A percentile compares a stretch with the other conserved stretches of the same genome.
Evolutionary conservation across 345 rosid genomes (phyloP).

Genomic region (Angophora floribunda): DNA sequence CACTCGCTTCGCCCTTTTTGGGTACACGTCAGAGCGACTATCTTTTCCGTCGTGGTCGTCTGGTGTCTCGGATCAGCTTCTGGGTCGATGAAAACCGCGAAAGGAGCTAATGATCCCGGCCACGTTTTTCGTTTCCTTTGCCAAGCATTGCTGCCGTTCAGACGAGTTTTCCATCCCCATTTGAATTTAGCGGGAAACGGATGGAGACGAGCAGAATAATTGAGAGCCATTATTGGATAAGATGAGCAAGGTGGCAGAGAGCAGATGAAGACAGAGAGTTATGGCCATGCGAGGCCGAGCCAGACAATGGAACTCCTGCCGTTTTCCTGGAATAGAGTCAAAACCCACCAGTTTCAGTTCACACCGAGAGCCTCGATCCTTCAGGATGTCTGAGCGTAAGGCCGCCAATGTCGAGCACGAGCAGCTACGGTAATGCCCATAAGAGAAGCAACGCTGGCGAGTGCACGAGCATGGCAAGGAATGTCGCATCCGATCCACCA

Average conservation of each 20-base stretch:
- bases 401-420: neutral
- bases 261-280: neutral
- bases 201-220: neutral
- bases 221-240: neutral
- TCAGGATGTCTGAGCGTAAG: neutral
- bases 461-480: neutral
- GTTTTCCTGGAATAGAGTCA: neutral
- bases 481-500: neutral
- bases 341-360: neutral
- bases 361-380: neutral
- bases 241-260: neutral
- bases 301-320: neutral
- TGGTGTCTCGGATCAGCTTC: neutral
- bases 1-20: neutral
- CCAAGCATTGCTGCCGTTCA: neutral
- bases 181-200: neutral
- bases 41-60: neutral
- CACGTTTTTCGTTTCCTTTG: neutral
- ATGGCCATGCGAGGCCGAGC: neutral
- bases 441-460: neutral
- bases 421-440: neutral
- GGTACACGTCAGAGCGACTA: neutral
- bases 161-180: neutral
- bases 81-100: neutral
- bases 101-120: neutral